Evolutionary conservation across 1,139 yeast species (phyloP).

Genomic region (Scheffersomyces lignicola): DNA sequence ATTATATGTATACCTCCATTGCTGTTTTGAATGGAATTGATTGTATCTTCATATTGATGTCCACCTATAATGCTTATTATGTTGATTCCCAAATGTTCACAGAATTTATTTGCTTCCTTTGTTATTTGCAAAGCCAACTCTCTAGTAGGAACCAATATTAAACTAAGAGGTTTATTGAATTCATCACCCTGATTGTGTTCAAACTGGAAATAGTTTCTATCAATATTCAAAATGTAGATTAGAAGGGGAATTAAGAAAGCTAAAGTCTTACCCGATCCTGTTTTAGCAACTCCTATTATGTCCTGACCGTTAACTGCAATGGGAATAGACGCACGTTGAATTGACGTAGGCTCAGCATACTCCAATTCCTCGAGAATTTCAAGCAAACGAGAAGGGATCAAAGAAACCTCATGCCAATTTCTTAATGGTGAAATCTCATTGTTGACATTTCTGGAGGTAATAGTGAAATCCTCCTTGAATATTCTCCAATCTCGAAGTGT

Average conservation of each 20-base stretch:
- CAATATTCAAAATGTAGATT: conserved; percentile 48
- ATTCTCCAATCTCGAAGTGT: conserved; percentile 86
- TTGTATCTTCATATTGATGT: conserved; percentile 76
- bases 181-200: conserved; percentile 34
- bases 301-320: conserved; percentile 62
- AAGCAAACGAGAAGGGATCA: conserved; percentile 44
- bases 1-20: conserved; percentile 74
- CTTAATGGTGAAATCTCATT: conserved; percentile 61
- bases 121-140: conserved; percentile 90
- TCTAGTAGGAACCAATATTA: conserved; percentile 88
- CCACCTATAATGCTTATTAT: conserved; percentile 86
- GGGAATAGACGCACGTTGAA: conserved; percentile 88
- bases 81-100: conserved; percentile 38
- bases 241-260: conserved; percentile 79
- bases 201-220: conserved; percentile 32
- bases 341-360: conserved; percentile 75
- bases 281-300: conserved; percentile 88
- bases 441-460: conserved; percentile 55
- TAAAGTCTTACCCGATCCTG: conserved; percentile 94
- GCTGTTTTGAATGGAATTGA: conserved; percentile 39
- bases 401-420: conserved; percentile 62
- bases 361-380: conserved; percentile 39
- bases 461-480: conserved; percentile 74
- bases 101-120: conserved; percentile 58
- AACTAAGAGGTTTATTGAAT: conserved; percentile 48